phyloP scores from a whole-genome alignment of 2,329 filamentous ascomycete species.

The Aspergillus sp. region DNA sequence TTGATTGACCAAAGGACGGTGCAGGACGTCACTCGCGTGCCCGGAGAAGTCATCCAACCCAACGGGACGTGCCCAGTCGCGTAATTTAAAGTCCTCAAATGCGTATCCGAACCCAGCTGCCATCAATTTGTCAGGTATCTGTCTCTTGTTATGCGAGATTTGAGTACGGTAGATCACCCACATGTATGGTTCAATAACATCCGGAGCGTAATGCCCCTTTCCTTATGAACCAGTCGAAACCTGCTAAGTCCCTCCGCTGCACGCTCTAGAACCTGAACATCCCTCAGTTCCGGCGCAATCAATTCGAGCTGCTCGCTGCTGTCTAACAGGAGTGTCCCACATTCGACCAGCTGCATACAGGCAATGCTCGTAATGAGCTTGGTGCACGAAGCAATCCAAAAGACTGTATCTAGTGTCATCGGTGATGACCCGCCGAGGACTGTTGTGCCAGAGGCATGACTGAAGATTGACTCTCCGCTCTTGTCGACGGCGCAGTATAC shows the following conservation, averaged over 20 bases:
- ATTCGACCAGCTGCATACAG: constrained; percentile 50
- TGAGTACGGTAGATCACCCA: too few relatives aligned
- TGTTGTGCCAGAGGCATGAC: constrained; percentile 20
- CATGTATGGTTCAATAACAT: constrained; percentile 56
- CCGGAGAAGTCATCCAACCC: constrained; percentile 43
- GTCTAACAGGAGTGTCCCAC: constrained; percentile 44
- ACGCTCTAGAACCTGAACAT: constrained; percentile 38
- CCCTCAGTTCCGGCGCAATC: constrained; percentile 44
- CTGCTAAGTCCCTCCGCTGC: constrained; percentile 11
- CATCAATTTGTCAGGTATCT: too few relatives aligned
- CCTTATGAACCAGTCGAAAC: constrained; percentile 44
- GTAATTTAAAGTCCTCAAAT: neutral
- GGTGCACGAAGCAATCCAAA: constrained; percentile 58
- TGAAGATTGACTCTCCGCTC: neutral
- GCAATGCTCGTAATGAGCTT: constrained; percentile 47
- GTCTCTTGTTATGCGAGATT: too few relatives aligned
- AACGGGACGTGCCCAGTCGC: constrained; percentile 16
- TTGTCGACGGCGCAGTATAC: neutral
- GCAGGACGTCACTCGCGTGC: neutral
- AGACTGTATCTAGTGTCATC: constrained; percentile 61
- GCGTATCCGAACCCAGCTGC: neutral
- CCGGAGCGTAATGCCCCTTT: constrained; percentile 53
- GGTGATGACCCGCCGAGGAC: constrained; percentile 33
- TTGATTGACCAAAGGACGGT: too few relatives aligned
- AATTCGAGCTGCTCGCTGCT: constrained; percentile 40